These are phyloP conservation scores for Amborella trichopoda DNA, from an alignment of 164 flowering plant genomes.

Conservation along the genomic window DNA sequence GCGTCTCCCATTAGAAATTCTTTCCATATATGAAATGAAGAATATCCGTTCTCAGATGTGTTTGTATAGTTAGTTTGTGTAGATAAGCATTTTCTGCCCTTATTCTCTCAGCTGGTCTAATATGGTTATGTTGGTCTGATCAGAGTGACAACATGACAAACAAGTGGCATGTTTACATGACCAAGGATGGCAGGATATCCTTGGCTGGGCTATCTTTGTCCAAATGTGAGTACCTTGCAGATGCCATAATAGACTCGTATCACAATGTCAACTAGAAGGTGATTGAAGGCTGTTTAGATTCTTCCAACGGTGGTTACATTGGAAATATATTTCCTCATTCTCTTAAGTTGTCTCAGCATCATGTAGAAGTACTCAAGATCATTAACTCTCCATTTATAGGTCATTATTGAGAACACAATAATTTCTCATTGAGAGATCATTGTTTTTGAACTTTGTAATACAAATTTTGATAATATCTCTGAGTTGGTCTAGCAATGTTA, in stretches of 20 bases:
- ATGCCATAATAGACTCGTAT: constrained; percentile 83
- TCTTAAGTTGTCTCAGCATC: too few species aligned
- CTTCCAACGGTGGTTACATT: background rate
- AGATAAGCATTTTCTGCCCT: background rate
- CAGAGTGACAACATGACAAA: constrained; percentile 94
- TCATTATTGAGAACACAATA: too few species aligned
- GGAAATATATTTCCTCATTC: too few species aligned
- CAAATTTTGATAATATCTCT: too few species aligned
- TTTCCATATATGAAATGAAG: too few species aligned
- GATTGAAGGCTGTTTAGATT: background rate
- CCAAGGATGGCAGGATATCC: constrained; percentile 95
- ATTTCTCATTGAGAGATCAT: too few species aligned
- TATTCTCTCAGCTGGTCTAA: background rate
- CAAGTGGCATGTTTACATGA: constrained; percentile 99
- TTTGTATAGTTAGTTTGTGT: background rate
- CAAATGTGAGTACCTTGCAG: constrained; percentile 93
- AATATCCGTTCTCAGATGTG: background rate
- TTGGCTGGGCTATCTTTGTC: constrained; percentile 85
- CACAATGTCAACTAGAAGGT: constrained; percentile 68
- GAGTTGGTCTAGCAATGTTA: too few species aligned
- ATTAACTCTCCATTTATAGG: too few species aligned
- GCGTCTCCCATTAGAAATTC: too few species aligned
- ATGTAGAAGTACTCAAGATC: too few species aligned
- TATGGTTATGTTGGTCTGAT: constrained; percentile 2
- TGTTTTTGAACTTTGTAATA: too few species aligned